These are phyloP conservation scores for Plantago ovata DNA, from an alignment of 257 asterid species.

Conservation along the genomic window DNA sequence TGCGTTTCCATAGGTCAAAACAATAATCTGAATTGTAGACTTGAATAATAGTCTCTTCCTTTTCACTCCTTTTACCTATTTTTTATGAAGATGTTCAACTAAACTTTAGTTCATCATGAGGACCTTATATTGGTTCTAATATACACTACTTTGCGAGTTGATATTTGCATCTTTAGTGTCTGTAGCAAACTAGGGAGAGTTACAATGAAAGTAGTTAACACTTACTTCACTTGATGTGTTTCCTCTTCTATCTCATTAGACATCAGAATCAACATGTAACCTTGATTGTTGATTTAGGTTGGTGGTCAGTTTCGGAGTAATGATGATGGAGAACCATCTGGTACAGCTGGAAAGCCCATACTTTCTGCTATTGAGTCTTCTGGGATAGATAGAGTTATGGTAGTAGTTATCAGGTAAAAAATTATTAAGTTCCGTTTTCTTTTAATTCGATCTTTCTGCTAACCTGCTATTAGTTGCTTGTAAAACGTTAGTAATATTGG, in stretches of 20 bases:
- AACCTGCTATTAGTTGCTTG: constrained; percentile 10
- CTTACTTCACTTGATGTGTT: too few species aligned
- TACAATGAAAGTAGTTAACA: too few species aligned
- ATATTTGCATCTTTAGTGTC: too few species aligned
- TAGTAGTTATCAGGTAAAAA: constrained; percentile 72
- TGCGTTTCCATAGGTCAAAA: neutral
- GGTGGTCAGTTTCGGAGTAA: constrained; percentile 83
- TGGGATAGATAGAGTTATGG: constrained; percentile 86
- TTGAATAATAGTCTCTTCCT: too few species aligned
- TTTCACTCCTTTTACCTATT: too few species aligned
- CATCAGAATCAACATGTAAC: neutral
- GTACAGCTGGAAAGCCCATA: constrained; percentile 98
- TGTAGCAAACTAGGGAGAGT: too few species aligned
- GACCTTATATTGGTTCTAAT: too few species aligned
- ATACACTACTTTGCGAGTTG: too few species aligned
- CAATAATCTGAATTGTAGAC: too few species aligned
- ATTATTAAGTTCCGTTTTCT: neutral
- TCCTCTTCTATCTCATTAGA: too few species aligned
- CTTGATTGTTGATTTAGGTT: constrained; percentile 42
- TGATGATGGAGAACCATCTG: constrained; percentile 97
- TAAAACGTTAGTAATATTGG: neutral
- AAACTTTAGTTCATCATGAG: too few species aligned
- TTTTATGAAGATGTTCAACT: too few species aligned
- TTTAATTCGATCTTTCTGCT: constrained; percentile 3
- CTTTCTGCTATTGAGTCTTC: constrained; percentile 79